Conservation (phyloP, 202 grass and related monocot species). For the Hordeum pubiflorum region DNA sequence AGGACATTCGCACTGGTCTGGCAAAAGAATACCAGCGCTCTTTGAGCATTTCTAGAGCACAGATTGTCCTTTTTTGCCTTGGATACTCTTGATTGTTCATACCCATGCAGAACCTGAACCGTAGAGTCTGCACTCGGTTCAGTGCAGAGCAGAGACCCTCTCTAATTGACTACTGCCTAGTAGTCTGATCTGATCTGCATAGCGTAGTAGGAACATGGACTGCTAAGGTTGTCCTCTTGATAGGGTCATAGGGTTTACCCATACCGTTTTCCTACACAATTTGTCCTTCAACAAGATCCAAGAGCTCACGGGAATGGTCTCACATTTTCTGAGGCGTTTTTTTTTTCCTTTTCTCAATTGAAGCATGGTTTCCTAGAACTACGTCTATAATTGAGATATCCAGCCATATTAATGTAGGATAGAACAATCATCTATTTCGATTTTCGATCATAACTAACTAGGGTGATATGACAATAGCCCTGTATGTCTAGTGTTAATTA, state of each 20-base stretch:
- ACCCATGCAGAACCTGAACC: neutral
- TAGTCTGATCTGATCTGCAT: neutral
- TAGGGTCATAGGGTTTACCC: neutral
- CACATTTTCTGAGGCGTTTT: neutral
- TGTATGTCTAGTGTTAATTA: constrained; percentile 2
- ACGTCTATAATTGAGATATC: neutral
- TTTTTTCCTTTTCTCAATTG: neutral
- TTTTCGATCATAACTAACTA: neutral
- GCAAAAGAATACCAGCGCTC: too few relatives aligned
- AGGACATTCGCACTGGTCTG: too few relatives aligned
- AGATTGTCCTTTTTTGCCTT: neutral
- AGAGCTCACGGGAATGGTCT: constrained; percentile 22
- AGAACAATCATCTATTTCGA: neutral
- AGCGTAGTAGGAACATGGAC: neutral
- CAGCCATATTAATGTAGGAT: neutral
- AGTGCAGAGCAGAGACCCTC: neutral
- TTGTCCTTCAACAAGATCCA: constrained; percentile 4
- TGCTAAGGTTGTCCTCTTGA: neutral
- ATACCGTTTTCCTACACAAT: neutral
- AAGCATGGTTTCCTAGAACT: neutral
- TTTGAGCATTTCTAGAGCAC: too few relatives aligned
- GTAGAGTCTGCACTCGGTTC: neutral
- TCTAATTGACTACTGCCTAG: constrained; percentile 1
- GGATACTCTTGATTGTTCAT: neutral
- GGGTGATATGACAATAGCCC: neutral